phyloP scores from a whole-genome alignment of 768 basidiomycete genomes.

The Suillus bovinus region DNA sequence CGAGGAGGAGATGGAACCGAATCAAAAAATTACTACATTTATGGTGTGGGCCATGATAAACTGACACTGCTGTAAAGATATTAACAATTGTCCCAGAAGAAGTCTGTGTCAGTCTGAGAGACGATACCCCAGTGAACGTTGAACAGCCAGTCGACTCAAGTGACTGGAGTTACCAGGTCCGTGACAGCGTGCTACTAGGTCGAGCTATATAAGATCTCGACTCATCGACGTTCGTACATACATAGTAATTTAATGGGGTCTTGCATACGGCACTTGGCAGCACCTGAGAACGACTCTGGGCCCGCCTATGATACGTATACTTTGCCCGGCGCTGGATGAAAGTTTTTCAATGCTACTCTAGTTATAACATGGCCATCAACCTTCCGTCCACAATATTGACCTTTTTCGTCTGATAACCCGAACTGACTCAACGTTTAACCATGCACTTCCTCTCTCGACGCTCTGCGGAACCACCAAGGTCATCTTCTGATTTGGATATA shows the following conservation, averaged over 20 bases:
- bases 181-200: background rate
- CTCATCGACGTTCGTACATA: too few relatives aligned
- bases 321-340: background rate
- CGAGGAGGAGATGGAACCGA: background rate
- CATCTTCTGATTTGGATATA: constrained; percentile 9
- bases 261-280: constrained; percentile 3
- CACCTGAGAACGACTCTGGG: background rate
- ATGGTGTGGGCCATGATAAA: background rate
- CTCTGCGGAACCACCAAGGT: constrained; percentile 23
- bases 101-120: too few relatives aligned
- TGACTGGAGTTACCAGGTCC: background rate
- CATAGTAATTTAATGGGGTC: too few relatives aligned
- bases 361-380: background rate
- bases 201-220: too few relatives aligned
- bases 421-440: constrained; percentile 3
- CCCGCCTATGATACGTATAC: too few relatives aligned
- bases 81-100: background rate
- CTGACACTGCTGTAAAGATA: background rate
- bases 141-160: background rate
- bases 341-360: constrained; percentile 3
- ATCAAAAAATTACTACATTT: background rate
- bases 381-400: background rate
- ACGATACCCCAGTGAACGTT: too few relatives aligned
- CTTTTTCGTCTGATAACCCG: background rate
- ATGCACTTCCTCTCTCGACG: constrained; percentile 34